These are phyloP conservation scores for Pholiota conissans DNA, from an alignment of 768 basidiomycete genomes.

Conservation along the genomic window DNA sequence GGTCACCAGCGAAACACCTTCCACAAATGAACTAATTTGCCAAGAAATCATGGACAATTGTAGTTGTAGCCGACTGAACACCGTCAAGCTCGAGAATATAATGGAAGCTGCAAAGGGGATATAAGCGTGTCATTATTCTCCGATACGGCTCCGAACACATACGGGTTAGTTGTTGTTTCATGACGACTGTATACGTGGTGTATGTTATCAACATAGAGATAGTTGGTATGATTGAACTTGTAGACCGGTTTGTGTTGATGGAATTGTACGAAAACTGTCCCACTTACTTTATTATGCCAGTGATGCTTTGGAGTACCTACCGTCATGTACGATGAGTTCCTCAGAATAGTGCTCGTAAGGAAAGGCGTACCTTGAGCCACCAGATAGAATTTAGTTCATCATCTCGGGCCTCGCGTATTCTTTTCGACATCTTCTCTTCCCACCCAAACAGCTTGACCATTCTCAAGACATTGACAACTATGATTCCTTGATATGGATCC, in stretches of 20 bases:
- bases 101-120: background rate
- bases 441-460: slow-evolving; percentile 7
- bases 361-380: background rate
- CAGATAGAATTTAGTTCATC: background rate
- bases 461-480: slow-evolving; percentile 5
- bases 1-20: background rate
- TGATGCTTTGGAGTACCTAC: background rate
- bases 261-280: background rate
- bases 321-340: background rate
- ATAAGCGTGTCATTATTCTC: background rate
- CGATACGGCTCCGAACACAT: background rate
- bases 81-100: slow-evolving; percentile 3
- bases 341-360: background rate
- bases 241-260: background rate
- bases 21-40: background rate
- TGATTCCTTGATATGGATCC: slow-evolving; percentile 2
- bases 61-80: background rate
- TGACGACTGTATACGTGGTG: background rate
- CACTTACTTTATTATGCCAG: background rate
- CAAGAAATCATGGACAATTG: background rate
- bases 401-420: background rate
- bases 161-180: background rate
- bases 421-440: background rate
- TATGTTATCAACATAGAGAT: background rate
- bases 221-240: background rate